phyloP scores from a whole-genome alignment of 2,329 filamentous ascomycete genomes.

The Pseudopyricularia javanii region DNA sequence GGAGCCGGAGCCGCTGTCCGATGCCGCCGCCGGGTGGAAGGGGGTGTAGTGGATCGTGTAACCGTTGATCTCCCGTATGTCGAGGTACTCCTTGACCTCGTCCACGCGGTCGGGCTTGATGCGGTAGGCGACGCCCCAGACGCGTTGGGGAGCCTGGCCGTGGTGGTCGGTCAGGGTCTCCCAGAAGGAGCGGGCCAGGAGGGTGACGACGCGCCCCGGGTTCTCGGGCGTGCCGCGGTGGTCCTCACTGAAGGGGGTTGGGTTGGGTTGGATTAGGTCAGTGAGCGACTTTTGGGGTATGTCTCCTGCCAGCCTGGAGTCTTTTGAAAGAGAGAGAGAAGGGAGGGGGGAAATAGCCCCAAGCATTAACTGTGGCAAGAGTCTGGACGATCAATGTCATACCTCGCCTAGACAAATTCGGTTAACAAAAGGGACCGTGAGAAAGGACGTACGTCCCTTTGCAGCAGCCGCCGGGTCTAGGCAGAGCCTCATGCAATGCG shows the following conservation, averaged over 20 bases:
- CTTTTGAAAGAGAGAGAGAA: no score
- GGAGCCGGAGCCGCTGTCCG: slow-evolving; percentile 12
- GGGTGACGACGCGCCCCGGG: slow-evolving; percentile 83
- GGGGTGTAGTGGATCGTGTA: slow-evolving; percentile 88
- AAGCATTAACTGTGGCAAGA: no score
- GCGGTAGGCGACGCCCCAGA: slow-evolving; percentile 92
- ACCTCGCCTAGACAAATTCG: no score
- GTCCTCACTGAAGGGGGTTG: slow-evolving; percentile 56
- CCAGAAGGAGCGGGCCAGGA: slow-evolving; percentile 81
- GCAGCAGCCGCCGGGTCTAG: no score
- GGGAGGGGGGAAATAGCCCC: no score
- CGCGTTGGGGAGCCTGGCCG: slow-evolving; percentile 46
- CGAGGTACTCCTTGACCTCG: slow-evolving; percentile 77
- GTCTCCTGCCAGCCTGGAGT: no score
- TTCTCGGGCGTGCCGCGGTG: slow-evolving; percentile 82
- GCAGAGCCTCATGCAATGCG: neutral
- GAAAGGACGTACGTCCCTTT: neutral
- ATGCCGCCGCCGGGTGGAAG: slow-evolving; percentile 49
- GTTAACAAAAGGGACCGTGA: no score
- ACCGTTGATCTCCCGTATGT: slow-evolving; percentile 94
- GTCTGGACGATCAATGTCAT: no score
- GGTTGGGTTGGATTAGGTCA: neutral
- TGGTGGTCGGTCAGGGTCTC: slow-evolving; percentile 58
- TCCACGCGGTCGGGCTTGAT: slow-evolving; percentile 60
- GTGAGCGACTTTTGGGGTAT: neutral